phyloP scores from a whole-genome alignment of 371 early-diverging fungal species.

The Smittium mucronatum region DNA sequence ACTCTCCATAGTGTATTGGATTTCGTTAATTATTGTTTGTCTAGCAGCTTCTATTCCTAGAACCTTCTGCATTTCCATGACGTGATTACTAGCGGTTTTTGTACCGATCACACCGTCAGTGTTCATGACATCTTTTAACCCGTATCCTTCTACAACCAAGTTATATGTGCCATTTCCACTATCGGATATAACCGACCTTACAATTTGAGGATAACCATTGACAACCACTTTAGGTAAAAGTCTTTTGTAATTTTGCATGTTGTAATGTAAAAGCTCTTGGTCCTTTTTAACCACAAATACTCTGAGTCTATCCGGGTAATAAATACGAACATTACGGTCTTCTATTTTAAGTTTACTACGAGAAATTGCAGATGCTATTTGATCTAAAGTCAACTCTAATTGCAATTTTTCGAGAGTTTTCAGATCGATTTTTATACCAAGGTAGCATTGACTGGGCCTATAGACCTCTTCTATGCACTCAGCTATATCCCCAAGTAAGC shows the following conservation, averaged over 20 bases:
- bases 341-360: conserved; percentile 73
- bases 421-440: conserved; percentile 67
- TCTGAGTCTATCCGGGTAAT: conserved; percentile 56
- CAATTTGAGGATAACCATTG: conserved; percentile 75
- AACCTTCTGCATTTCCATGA: conserved; percentile 83
- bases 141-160: conserved; percentile 89
- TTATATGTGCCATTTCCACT: conserved; percentile 43
- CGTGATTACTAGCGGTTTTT: conserved; percentile 78
- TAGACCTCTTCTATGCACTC: conserved; percentile 87
- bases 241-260: conserved; percentile 73
- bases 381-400: conserved; percentile 67
- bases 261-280: conserved; percentile 44
- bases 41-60: conserved; percentile 98
- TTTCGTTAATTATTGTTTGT: conserved; percentile 62
- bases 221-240: conserved; percentile 68
- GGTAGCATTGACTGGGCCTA: conserved; percentile 53
- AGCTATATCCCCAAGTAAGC: conserved; percentile 75
- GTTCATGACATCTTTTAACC: conserved; percentile 83
- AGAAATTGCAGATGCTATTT: conserved; percentile 65
- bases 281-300: conserved; percentile 56
- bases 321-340: conserved; percentile 56
- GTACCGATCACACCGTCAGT: conserved; percentile 73
- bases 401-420: conserved; percentile 62
- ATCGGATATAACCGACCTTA: conserved; percentile 72
- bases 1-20: conserved; percentile 71